Base-by-base conservation (phyloP, 106 monocot species). In the Dendrobium huoshanense region DNA sequence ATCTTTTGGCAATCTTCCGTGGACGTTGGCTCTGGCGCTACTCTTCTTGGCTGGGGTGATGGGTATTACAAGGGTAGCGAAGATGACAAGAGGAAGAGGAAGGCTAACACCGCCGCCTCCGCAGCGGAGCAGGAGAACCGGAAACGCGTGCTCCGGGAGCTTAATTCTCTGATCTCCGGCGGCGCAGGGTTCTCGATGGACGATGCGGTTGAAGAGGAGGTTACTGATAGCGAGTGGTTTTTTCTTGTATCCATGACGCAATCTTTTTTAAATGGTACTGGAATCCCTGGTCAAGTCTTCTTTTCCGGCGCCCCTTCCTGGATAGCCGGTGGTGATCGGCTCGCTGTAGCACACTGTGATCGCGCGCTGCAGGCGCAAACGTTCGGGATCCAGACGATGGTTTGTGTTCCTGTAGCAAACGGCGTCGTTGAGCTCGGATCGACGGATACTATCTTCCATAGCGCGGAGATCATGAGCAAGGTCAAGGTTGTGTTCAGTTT, bases 21-120 rank as follows among this genome's bases (percentile, higher is more conserved):
- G 17, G 95, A 95, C 55, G 29, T 59, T 16, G 18, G 79, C 67
- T 47, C 89, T 37, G 90, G 84, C 33, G 80, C 87, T 0, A 84
- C 87, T 3, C 79, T 90, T 31, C 89, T 95, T 27, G 95, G 90
- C 22, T 95, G 95, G 95, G 95, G 95, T n/a, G 95, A 95, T 75
- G 95, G 95, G 5, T 95, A 90, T 84, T 92, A 95, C 81, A 90
- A 84, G 72, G 79, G 79, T 84, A 58, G 80, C 83, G 90, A 85
- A 77, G 88, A 85, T 49, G 85, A 84, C 41, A 82, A 79, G 79
- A 78, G 51, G 59, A 82, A 77, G 72, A 77, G 27, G 64, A 27
- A 13, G 40, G 48, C 54, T n/a, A 18, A 55, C n/a, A 74, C 78
- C 2, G 80, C 88, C 0, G 68, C 85, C 29, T 82, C 84, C 16